Evolutionary conservation across 352 stramenopile genomes (phyloP).

Genomic region (Phytopythium cucurbitacearum): DNA sequence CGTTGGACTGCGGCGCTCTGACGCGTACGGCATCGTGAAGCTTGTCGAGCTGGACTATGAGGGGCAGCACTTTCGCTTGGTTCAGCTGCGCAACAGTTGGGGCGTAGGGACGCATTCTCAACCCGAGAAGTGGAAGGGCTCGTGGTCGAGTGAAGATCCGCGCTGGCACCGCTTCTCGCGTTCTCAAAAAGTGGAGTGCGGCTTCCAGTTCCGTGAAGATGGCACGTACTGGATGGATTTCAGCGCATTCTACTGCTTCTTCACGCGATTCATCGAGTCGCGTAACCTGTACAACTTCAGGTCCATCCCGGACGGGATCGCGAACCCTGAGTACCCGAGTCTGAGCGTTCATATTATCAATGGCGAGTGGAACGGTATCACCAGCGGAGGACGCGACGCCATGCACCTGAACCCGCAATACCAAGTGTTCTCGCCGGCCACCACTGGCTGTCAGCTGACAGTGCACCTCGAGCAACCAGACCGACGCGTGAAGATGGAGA

Average conservation of each 20-base stretch:
- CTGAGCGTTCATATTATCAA: slow-evolving; percentile 69
- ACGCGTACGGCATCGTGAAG: slow-evolving; percentile 72
- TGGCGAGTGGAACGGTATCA: slow-evolving; percentile 81
- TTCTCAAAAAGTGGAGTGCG: slow-evolving; percentile 65
- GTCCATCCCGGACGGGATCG: slow-evolving; percentile 52
- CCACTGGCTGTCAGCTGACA: slow-evolving; percentile 42
- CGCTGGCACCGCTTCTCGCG: slow-evolving; percentile 74
- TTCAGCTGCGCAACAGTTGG: slow-evolving; percentile 84
- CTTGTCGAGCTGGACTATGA: slow-evolving; percentile 69
- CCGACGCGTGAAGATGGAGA: slow-evolving; percentile 65
- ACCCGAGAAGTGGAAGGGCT: slow-evolving; percentile 60
- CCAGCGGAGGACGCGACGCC: slow-evolving; percentile 64
- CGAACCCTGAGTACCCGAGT: slow-evolving; percentile 51
- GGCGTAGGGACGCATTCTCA: slow-evolving; percentile 54
- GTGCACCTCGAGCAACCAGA: slow-evolving; percentile 76
- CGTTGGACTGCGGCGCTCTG: slow-evolving; percentile 57
- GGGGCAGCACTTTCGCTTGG: slow-evolving; percentile 43
- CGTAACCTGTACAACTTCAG: slow-evolving; percentile 83
- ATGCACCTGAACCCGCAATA: slow-evolving; percentile 88
- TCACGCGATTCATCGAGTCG: slow-evolving; percentile 71
- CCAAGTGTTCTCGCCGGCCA: slow-evolving; percentile 63
- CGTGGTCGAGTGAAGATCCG: slow-evolving; percentile 65
- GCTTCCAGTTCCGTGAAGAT: slow-evolving; percentile 80
- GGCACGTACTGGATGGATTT: slow-evolving; percentile 84
- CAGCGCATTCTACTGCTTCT: slow-evolving; percentile 73